Evolutionary conservation across 805 yeast genomes (phyloP), one percentile per base, ranked within the genome.

Genomic region (Kodamaea kaohsiungensis): DNA sequence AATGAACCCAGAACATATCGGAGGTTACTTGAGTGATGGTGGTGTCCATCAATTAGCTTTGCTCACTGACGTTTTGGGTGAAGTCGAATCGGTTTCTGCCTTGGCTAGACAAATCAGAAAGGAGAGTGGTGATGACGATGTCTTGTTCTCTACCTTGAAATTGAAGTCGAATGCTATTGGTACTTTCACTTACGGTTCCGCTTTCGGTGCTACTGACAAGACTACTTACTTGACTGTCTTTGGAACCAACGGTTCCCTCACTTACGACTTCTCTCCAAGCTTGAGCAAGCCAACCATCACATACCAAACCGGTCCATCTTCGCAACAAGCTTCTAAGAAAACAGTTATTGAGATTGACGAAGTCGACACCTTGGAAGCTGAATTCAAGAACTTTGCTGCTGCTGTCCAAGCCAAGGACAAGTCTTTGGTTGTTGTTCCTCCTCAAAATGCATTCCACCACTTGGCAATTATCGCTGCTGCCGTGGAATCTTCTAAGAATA

Each of bases 11-110:
- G 86, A 90, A 70, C 98, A 93, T 67, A 82, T 91, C 60, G 98
- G 98, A 52, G 98, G 98, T 0, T 92, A 78, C 71, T 76, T 93
- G 63, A 86, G 93, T 55, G 98, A 93, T 65, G 98, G 97, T 65
- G 98, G 98, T 67, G 98, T 93, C 19, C 98, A 93, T 72, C 98
- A 92, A 70, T 75, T 92, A 68, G 97, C 97, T 2, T 74, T 91
- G 39, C 79, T 92, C 59, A 91, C 96, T 7, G 90, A 84, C 56
- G 84, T 91, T 16, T 76, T 93, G 52, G 98, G 98, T 51, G 76
- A 78, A 19, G 86, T 91, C 13, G 83, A 80, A 48, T 70, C 85
- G 6, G 84, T 92, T 39, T 81, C 89, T 52, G 97, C 91, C 8
- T 80, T 81, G 60, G 87, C 97, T 12, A 83, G 77, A 56, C 97